These are phyloP conservation scores for Coniella vitis DNA, from an alignment of 2,329 filamentous ascomycete species.

Conservation along the genomic window DNA sequence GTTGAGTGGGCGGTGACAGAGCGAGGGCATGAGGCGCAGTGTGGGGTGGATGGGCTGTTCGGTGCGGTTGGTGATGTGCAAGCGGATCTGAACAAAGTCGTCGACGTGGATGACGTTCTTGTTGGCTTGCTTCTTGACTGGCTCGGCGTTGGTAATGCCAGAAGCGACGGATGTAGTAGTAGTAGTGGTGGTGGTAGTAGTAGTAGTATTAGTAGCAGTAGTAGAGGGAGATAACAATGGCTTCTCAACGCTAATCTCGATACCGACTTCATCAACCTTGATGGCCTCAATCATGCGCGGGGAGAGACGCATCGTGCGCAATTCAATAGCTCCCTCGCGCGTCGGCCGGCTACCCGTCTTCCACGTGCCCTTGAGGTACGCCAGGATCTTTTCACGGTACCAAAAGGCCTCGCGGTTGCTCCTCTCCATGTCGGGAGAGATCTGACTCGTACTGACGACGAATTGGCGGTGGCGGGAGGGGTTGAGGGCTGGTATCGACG, in stretches of 20 bases:
- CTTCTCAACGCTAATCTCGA: constrained; percentile 51
- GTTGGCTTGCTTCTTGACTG: constrained; percentile 14
- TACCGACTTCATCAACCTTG: constrained; percentile 70
- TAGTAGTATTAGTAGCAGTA: too few species aligned
- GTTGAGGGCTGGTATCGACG: constrained; percentile 72
- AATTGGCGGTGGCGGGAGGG: constrained; percentile 84
- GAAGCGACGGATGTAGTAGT: neutral
- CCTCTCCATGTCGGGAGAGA: constrained; percentile 73
- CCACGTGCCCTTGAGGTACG: constrained; percentile 66
- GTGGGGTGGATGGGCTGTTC: constrained; percentile 60
- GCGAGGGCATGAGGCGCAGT: constrained; percentile 67
- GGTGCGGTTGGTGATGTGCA: constrained; percentile 71
- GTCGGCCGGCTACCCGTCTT: constrained; percentile 43
- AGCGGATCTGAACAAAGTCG: constrained; percentile 60
- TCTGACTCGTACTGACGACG: constrained; percentile 73
- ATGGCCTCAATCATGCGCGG: constrained; percentile 77
- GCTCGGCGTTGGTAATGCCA: constrained; percentile 11
- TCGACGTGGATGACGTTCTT: constrained; percentile 38
- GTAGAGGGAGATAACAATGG: too few species aligned
- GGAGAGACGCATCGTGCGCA: constrained; percentile 68
- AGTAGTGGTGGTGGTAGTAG: constrained; percentile 16
- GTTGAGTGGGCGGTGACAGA: constrained; percentile 65
- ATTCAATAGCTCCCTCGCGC: constrained; percentile 63
- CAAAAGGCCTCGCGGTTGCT: constrained; percentile 79
- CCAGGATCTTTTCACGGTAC: constrained; percentile 78